Conservation (phyloP, 192 early-diverging fungal species). For the Entophlyctis helioformis region DNA sequence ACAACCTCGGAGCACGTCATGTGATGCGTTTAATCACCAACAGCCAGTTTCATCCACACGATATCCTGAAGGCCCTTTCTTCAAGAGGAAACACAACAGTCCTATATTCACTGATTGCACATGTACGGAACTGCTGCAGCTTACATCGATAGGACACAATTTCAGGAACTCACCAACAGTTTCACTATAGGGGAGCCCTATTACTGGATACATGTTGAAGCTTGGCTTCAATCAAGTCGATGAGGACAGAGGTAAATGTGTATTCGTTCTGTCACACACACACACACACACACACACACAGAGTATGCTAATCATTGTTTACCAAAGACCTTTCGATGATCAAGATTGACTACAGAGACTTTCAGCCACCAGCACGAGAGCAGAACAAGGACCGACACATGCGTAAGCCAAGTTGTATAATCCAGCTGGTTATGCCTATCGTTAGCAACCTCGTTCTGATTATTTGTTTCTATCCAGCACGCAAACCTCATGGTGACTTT, state of each 20-base stretch:
- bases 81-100: conserved; percentile 9
- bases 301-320: conserved; percentile 12
- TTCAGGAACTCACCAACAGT: no score
- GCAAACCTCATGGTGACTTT: conserved; percentile 1
- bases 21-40: conserved; percentile 31
- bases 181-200: conserved; percentile 21
- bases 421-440: neutral
- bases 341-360: neutral
- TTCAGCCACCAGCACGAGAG: neutral
- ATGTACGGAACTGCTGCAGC: neutral
- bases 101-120: conserved; percentile 11
- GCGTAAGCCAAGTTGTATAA: neutral
- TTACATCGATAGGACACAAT: neutral
- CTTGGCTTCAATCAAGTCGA: conserved; percentile 12
- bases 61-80: conserved; percentile 32
- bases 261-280: neutral
- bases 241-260: conserved; percentile 3
- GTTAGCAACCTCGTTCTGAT: neutral
- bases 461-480: neutral
- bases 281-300: conserved; percentile 1
- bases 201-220: conserved; percentile 19
- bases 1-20: conserved; percentile 18
- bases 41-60: conserved; percentile 29
- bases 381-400: neutral
- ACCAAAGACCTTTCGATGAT: conserved; percentile 3